Conservation (phyloP, 2,329 filamentous ascomycete species). For the Aspergillus nomiae region DNA sequence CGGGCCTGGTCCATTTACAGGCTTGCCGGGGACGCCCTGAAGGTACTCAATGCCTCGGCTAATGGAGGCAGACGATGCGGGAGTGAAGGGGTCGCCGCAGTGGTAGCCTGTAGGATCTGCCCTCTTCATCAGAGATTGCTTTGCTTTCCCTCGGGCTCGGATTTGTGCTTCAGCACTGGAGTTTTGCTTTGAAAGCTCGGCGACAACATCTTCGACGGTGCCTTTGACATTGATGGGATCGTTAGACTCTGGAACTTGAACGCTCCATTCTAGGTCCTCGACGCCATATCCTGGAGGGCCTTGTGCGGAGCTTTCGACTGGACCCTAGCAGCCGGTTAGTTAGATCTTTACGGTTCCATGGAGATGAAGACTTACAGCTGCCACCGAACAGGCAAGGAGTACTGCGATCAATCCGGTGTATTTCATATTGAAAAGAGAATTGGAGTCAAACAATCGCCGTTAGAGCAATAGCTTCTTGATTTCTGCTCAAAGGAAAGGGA, state of each 20-base stretch:
- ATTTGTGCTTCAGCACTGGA: background rate
- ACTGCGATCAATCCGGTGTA: background rate
- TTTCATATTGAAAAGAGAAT: background rate
- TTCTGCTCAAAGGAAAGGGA: background rate
- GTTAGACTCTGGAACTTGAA: background rate
- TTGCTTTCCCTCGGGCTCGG: background rate
- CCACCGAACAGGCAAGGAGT: background rate
- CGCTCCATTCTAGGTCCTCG: background rate
- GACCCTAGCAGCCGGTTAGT: background rate
- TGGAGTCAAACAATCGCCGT: background rate
- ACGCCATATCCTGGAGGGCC: background rate
- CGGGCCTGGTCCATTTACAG: background rate
- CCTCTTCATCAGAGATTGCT: background rate
- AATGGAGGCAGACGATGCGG: background rate
- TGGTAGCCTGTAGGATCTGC: background rate
- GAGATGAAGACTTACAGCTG: background rate
- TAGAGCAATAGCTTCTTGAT: background rate
- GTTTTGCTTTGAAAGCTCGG: background rate
- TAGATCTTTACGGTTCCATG: background rate
- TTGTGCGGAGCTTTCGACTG: background rate
- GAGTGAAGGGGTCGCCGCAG: background rate
- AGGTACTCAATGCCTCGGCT: background rate
- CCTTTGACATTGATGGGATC: background rate
- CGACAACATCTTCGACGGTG: background rate
- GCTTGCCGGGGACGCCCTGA: background rate